Conservation (phyloP, 1,284 basidiomycete genomes). For the Cerioporus squamosus region DNA sequence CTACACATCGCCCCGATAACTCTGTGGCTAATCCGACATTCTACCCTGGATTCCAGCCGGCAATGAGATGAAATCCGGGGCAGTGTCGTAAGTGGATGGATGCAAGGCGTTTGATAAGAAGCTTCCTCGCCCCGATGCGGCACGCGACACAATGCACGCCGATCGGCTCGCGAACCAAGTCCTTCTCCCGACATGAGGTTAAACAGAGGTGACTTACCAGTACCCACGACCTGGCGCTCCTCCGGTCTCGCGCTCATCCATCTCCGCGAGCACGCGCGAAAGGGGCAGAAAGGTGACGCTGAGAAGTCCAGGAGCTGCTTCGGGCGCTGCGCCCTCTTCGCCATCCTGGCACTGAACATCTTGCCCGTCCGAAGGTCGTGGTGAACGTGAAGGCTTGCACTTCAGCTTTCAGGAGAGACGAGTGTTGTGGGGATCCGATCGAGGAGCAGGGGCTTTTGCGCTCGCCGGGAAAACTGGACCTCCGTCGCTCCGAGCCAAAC, state of each 20-base stretch:
- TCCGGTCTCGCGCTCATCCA: slow-evolving; percentile 35
- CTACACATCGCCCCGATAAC: no score
- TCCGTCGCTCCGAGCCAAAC: slow-evolving; percentile 12
- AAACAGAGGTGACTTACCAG: slow-evolving; percentile 19
- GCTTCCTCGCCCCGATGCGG: background rate
- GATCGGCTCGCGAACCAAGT: background rate
- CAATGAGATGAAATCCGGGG: background rate
- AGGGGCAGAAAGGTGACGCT: background rate
- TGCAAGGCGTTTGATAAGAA: background rate
- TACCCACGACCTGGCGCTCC: slow-evolving; percentile 4
- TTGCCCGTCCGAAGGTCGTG: no score
- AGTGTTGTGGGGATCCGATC: background rate
- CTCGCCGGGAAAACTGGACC: slow-evolving; percentile 11
- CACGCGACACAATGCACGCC: background rate
- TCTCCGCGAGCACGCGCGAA: slow-evolving; percentile 21
- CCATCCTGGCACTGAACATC: no score
- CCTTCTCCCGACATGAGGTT: background rate
- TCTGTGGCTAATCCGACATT: no score
- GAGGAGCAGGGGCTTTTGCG: background rate
- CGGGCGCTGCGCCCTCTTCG: no score
- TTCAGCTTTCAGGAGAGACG: no score
- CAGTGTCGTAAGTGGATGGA: background rate
- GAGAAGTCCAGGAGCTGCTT: no score
- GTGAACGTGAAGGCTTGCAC: no score
- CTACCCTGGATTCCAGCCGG: no score